Conservation (phyloP, 2,329 filamentous ascomycete species). For the Hymenotorrendiella dingleyae region DNA sequence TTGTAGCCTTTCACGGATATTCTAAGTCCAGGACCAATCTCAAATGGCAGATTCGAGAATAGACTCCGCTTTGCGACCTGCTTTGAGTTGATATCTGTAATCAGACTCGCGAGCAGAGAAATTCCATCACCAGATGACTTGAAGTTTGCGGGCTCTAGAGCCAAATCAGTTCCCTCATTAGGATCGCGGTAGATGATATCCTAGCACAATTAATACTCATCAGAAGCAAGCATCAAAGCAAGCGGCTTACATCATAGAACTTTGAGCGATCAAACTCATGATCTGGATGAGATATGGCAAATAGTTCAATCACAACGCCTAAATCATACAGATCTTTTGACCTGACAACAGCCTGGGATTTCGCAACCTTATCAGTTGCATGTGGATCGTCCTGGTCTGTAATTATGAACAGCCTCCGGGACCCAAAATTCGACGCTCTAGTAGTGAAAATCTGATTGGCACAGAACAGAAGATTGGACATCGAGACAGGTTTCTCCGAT, state of each 20-base stretch:
- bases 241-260: conserved; percentile 77
- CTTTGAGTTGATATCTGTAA: conserved; percentile 87
- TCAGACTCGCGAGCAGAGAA: conserved; percentile 68
- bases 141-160: conserved; percentile 47
- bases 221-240: neutral
- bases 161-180: conserved; percentile 61
- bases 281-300: conserved; percentile 71
- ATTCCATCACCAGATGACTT: conserved; percentile 69
- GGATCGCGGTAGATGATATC: conserved; percentile 86
- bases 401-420: conserved; percentile 87
- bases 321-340: conserved; percentile 95
- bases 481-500: conserved; percentile 62
- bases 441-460: conserved; percentile 96
- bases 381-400: conserved; percentile 92
- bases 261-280: conserved; percentile 72
- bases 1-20: conserved; percentile 95
- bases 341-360: conserved; percentile 73
- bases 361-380: conserved; percentile 61
- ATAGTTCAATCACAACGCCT: conserved; percentile 85
- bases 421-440: conserved; percentile 89
- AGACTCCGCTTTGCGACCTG: conserved; percentile 78
- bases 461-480: conserved; percentile 88
- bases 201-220: conserved; percentile 37
- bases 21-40: conserved; percentile 75
- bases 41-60: conserved; percentile 81